phyloP scores from a whole-genome alignment of 768 basidiomycete species.

The Boletus coccyginus region DNA sequence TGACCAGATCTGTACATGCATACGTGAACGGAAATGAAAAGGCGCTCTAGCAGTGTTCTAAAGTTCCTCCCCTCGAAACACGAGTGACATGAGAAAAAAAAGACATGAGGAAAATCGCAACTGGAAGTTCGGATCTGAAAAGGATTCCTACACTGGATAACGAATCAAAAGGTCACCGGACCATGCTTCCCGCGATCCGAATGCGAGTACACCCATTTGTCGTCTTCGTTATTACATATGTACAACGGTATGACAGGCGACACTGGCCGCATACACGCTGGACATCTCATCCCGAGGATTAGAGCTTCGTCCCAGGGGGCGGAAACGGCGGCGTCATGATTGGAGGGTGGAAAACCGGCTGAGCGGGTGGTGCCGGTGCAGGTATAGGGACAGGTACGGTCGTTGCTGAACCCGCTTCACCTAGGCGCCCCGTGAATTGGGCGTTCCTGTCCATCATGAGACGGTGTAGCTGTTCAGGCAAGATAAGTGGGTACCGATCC shows the following conservation, averaged over 20 bases:
- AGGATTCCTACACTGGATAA: not conserved
- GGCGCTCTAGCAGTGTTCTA: too few relatives aligned
- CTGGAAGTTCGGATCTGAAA: not conserved
- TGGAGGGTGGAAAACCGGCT: constrained; percentile 26
- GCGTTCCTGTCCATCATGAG: constrained; percentile 78
- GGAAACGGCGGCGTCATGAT: constrained; percentile 32
- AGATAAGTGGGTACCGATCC: constrained; percentile 12
- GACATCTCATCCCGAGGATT: constrained; percentile 1
- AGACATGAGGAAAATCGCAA: too few relatives aligned
- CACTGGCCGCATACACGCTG: not conserved
- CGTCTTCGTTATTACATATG: constrained; percentile 21
- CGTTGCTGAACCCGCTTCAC: constrained; percentile 19
- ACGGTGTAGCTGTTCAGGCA: constrained; percentile 48
- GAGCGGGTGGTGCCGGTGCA: constrained; percentile 17
- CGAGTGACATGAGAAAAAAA: constrained; percentile 18
- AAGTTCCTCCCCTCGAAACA: not conserved
- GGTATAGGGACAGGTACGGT: constrained; percentile 22
- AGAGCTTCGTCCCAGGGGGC: constrained; percentile 32
- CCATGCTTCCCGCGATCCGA: constrained; percentile 10
- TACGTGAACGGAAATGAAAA: not conserved
- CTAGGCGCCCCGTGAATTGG: constrained; percentile 46
- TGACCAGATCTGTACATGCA: not conserved
- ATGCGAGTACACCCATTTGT: not conserved
- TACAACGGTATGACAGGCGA: constrained; percentile 6
- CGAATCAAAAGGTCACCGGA: not conserved